These are phyloP conservation scores for Ustanciosporium gigantosporum DNA, from an alignment of 1,284 basidiomycete species.

Conservation along the genomic window DNA sequence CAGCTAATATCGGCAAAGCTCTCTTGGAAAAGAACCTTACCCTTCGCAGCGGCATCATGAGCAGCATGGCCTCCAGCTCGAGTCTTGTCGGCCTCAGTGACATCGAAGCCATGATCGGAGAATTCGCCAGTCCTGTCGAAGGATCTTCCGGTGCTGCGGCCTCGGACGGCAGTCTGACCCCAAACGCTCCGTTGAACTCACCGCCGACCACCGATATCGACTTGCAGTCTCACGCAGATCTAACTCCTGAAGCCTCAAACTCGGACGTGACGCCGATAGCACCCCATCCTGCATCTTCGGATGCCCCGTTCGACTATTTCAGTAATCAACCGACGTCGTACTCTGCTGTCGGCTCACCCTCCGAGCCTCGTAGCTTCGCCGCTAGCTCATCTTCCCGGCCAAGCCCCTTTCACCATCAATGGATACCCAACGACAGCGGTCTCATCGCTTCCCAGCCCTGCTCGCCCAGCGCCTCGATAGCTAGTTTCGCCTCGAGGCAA, in stretches of 20 bases:
- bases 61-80: slow-evolving; percentile 30
- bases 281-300: not conserved
- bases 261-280: slow-evolving; percentile 20
- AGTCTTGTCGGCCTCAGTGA: slow-evolving; percentile 22
- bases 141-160: not conserved
- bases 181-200: slow-evolving; percentile 19
- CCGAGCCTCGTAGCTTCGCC: not conserved
- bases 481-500: slow-evolving; percentile 17
- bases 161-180: no score
- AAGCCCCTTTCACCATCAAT: not conserved
- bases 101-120: slow-evolving; percentile 23
- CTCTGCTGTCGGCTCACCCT: not conserved
- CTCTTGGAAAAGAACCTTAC: slow-evolving; percentile 53
- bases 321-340: not conserved
- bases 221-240: slow-evolving; percentile 8
- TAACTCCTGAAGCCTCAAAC: slow-evolving; percentile 9
- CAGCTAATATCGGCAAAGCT: slow-evolving; percentile 52
- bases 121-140: slow-evolving; percentile 1
- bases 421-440: slow-evolving; percentile 26
- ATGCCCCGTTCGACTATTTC: slow-evolving; percentile 12
- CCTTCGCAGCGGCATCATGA: slow-evolving; percentile 41
- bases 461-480: slow-evolving; percentile 28
- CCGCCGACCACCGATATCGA: slow-evolving; percentile 42
- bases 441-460: slow-evolving; percentile 27
- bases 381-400: not conserved